Conservation (phyloP, 2,329 filamentous ascomycete genomes). For the Periconia sp. region DNA sequence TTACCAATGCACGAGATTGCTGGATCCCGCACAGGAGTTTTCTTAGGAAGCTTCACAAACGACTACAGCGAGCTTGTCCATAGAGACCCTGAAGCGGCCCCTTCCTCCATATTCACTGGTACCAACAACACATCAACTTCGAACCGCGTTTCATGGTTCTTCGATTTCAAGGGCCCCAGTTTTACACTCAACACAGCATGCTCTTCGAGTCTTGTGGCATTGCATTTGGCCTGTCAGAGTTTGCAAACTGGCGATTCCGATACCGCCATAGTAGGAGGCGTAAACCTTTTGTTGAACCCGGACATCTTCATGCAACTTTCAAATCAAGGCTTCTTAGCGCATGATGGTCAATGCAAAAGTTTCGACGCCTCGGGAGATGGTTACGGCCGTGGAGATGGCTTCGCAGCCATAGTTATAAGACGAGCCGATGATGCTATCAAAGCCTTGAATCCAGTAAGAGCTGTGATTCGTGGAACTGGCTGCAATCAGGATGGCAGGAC, state of each 20-base stretch:
- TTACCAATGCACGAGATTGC: constrained; percentile 17
- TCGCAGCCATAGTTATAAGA: constrained; percentile 35
- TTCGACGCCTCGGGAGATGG: constrained; percentile 35
- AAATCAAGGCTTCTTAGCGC: constrained; percentile 27
- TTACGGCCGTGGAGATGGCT: constrained; percentile 37
- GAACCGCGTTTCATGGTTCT: too few relatives aligned
- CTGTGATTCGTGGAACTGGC: too few relatives aligned
- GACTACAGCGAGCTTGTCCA: constrained; percentile 22
- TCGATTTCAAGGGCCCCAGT: constrained; percentile 51
- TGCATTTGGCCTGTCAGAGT: constrained; percentile 30
- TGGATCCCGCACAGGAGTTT: constrained; percentile 24
- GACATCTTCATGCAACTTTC: constrained; percentile 32
- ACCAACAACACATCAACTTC: constrained; percentile 50
- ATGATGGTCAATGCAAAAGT: constrained; percentile 31
- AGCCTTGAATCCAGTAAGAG: constrained; percentile 23
- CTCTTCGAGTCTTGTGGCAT: constrained; percentile 9
- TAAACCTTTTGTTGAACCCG: constrained; percentile 31
- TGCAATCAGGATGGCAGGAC: too few relatives aligned
- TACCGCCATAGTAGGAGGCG: constrained; percentile 27
- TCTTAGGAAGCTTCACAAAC: constrained; percentile 22
- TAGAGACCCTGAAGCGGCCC: constrained; percentile 17
- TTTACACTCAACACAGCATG: constrained; percentile 45
- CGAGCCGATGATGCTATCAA: constrained; percentile 27
- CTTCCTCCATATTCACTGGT: constrained; percentile 59
- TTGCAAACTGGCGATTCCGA: constrained; percentile 35